A percentile compares a stretch with the other conserved stretches of the same genome.
These are phyloP conservation scores for Climacium dendroides DNA, from an alignment of 225 moss, liverwort and hornwort genomes.

Conservation along the genomic window DNA sequence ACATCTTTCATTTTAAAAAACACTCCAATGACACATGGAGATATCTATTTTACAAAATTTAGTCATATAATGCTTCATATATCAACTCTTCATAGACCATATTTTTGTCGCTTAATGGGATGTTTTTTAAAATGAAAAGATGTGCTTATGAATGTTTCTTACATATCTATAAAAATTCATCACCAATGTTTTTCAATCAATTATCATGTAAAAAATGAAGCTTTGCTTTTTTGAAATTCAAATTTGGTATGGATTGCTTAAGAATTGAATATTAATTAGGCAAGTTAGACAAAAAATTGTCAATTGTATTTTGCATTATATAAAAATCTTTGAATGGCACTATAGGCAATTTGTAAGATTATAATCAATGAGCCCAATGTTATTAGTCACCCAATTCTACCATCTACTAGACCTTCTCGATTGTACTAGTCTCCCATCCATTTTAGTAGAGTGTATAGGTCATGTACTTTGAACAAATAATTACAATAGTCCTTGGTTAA, in stretches of 20 bases:
- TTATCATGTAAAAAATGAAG: accelerated
- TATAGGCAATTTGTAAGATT: background rate
- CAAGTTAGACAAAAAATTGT: background rate
- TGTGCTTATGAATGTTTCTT: background rate
- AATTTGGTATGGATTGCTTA: background rate
- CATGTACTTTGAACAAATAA: too few relatives aligned
- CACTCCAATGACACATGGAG: too few relatives aligned
- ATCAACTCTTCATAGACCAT: too few relatives aligned
- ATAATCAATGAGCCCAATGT: too few relatives aligned
- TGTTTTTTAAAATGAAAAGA: background rate
- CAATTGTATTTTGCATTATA: background rate
- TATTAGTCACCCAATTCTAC: too few relatives aligned
- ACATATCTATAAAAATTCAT: background rate
- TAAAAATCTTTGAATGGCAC: background rate
- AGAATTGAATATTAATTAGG: background rate
- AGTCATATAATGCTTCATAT: too few relatives aligned
- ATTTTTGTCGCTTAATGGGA: background rate
- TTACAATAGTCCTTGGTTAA: too few relatives aligned
- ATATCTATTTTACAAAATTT: too few relatives aligned
- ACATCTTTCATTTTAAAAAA: background rate
- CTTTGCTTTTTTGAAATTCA: background rate
- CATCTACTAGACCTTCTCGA: too few relatives aligned
- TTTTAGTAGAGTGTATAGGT: too few relatives aligned
- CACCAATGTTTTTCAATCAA: background rate
- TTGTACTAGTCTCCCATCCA: too few relatives aligned